Evolutionary conservation across 768 basidiomycete species (phyloP), one percentile per base, ranked within the genome.

Genomic region (Xerocomus spinulosus): DNA sequence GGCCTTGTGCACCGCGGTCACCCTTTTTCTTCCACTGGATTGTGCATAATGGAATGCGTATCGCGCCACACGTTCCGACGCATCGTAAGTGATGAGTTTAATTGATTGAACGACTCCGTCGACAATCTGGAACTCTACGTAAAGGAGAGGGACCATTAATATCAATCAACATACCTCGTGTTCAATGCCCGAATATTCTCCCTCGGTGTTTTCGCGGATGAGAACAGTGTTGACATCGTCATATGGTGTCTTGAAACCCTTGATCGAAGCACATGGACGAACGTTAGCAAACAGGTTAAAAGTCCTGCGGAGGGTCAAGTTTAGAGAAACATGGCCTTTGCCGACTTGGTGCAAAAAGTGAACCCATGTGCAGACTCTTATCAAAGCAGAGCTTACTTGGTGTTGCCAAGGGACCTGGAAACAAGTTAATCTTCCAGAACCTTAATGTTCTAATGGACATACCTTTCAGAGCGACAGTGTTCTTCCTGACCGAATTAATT

Each of bases 241-340:
- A 63, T 99, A 98, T 2, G 95, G 88, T 0, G 96, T 99, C 75
- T 96, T 96, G 79, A 85, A 98, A 24, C 96, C 96, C 68, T 91
- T 74, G 70, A 99, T 92, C 24, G 94, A 97, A 24, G 82, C 81
- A 65, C 96, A 99, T 29, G 96, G 96, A 50, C 96, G 85, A 61
- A 98, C 96, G 67, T 98, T 98, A 63, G 96, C 96, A 66, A 97
- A 99, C 44, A 99, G 82, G 67, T 92, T 92, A 78, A 99, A 99
- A 0, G 95, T 97, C 59, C 96, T 81, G 54, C 96, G 87, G 48
- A 99, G 80, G 18, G 94, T 98, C 71, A 99, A 73, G 73, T 99
- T 99, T 53, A 99, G 76, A 35, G 96, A 99, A 44, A 98, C 95
- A 68, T 98, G 95, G 24, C 95, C 95, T 77, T 98, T 98, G 60